Evolutionary conservation across 23 red algal species (phyloP).

Genomic region (Pyropia yezoensis): DNA sequence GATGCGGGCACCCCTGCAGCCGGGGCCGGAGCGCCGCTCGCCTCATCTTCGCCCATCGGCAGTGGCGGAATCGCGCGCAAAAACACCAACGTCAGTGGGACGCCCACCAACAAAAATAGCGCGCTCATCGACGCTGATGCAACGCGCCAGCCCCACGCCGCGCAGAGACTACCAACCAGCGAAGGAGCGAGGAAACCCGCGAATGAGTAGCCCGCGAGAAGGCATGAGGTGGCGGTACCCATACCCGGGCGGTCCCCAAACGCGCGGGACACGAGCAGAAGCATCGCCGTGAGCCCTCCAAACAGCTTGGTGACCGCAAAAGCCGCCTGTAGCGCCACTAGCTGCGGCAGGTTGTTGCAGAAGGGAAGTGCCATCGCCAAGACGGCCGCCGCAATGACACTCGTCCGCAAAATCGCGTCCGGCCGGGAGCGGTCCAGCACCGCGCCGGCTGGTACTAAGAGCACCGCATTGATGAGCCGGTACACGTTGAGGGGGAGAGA

Average conservation of each 20-base stretch:
- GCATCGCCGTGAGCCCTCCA: conserved; percentile 37
- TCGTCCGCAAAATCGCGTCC: conserved; percentile 25
- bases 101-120: conserved; percentile 17
- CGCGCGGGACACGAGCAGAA: conserved; percentile 22
- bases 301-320: conserved; percentile 39
- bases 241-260: conserved; percentile 31
- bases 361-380: conserved; percentile 30
- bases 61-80: background rate
- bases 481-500: conserved; percentile 44
- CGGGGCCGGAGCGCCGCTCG: no score
- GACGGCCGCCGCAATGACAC: conserved; percentile 33
- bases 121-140: conserved; percentile 19
- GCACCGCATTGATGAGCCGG: conserved; percentile 34
- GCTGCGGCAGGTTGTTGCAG: conserved; percentile 16
- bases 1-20: no score
- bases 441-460: conserved; percentile 32
- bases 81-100: conserved; percentile 29
- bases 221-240: conserved; percentile 26
- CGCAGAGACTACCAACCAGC: conserved; percentile 27
- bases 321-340: conserved; percentile 21
- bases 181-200: conserved; percentile 46
- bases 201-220: conserved; percentile 52
- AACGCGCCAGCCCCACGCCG: conserved; percentile 21
- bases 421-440: conserved; percentile 28
- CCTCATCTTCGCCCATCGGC: no score